phyloP scores from a whole-genome alignment of 1,139 yeast species.

The Lodderomyces pseudojiufengensis region DNA sequence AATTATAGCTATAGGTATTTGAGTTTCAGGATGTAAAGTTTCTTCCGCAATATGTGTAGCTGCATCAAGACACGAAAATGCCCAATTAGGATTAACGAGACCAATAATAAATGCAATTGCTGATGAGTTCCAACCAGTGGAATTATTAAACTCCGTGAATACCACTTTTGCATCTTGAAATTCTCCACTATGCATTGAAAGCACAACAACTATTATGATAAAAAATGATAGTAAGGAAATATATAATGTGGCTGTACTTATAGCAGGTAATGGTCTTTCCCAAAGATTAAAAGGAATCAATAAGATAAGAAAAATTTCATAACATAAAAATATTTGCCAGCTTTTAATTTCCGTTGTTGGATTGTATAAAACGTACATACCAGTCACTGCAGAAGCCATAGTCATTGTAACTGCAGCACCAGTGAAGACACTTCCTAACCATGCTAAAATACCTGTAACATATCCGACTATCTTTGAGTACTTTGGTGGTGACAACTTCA shows the following conservation, averaged over 20 bases:
- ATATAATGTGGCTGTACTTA: constrained; percentile 52
- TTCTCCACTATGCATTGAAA: constrained; percentile 48
- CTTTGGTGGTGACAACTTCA: constrained; percentile 49
- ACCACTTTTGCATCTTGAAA: constrained; percentile 58
- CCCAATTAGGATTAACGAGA: constrained; percentile 65
- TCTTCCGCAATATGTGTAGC: constrained; percentile 74
- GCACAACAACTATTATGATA: constrained; percentile 53
- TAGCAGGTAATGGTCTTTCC: constrained; percentile 52
- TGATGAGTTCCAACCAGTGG: constrained; percentile 60
- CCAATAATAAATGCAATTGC: constrained; percentile 67
- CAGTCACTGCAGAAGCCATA: constrained; percentile 46
- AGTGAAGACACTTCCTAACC: constrained; percentile 58
- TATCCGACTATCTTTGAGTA: constrained; percentile 45
- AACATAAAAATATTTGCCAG: constrained; percentile 60
- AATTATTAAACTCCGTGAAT: constrained; percentile 56
- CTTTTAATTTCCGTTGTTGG: constrained; percentile 42
- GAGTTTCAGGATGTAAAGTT: constrained; percentile 53
- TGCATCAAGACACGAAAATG: constrained; percentile 64
- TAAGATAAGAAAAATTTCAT: constrained; percentile 35
- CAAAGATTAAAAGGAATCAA: constrained; percentile 53
- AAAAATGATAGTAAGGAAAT: constrained; percentile 51
- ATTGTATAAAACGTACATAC: constrained; percentile 49
- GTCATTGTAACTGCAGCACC: constrained; percentile 58
- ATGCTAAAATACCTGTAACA: constrained; percentile 52
- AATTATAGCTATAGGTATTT: constrained; percentile 60